These are phyloP conservation scores for Ophiostoma tasmaniense DNA, from an alignment of 2,329 filamentous ascomycete genomes.

Conservation along the genomic window DNA sequence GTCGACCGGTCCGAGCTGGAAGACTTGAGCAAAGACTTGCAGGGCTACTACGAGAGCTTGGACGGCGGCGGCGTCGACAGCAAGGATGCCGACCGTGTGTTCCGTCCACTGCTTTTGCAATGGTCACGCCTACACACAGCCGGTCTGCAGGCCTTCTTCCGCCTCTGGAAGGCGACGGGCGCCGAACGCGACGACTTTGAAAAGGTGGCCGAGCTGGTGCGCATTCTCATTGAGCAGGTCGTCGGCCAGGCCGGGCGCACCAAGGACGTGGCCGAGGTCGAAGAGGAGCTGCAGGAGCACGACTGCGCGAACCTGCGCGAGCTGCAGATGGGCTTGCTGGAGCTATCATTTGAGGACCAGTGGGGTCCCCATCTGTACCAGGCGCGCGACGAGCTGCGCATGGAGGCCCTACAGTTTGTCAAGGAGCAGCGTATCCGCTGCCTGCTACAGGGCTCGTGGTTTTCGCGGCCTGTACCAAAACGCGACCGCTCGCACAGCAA, in stretches of 20 bases:
- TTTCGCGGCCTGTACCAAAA: conserved; percentile 44
- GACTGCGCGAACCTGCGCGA: conserved; percentile 71
- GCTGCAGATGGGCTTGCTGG: conserved; percentile 86
- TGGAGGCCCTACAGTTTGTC: conserved; percentile 90
- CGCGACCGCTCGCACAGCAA: conserved; percentile 24
- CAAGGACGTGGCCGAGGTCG: conserved; percentile 77
- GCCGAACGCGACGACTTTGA: conserved; percentile 82
- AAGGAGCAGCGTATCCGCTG: conserved; percentile 94
- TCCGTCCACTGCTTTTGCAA: conserved; percentile 79
- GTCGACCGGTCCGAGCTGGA: conserved; percentile 76
- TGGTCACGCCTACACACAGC: conserved; percentile 88
- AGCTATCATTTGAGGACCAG: conserved; percentile 84
- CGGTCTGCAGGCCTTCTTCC: conserved; percentile 77
- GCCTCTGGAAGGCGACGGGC: conserved; percentile 84
- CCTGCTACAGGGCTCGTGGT: conserved; percentile 84
- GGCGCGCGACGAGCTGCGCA: conserved; percentile 82
- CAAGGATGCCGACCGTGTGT: conserved; percentile 72
- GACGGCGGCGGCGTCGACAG: conserved; percentile 42
- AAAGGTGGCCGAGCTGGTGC: conserved; percentile 83
- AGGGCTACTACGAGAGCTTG: conserved; percentile 63
- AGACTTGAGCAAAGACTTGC: conserved; percentile 48
- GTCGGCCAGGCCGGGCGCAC: conserved; percentile 73
- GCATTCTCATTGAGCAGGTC: conserved; percentile 83
- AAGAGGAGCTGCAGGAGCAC: conserved; percentile 80
- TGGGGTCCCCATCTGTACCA: conserved; percentile 87